phyloP scores from a whole-genome alignment of 176 grass and related monocot genomes.

The Raddia guianensis region DNA sequence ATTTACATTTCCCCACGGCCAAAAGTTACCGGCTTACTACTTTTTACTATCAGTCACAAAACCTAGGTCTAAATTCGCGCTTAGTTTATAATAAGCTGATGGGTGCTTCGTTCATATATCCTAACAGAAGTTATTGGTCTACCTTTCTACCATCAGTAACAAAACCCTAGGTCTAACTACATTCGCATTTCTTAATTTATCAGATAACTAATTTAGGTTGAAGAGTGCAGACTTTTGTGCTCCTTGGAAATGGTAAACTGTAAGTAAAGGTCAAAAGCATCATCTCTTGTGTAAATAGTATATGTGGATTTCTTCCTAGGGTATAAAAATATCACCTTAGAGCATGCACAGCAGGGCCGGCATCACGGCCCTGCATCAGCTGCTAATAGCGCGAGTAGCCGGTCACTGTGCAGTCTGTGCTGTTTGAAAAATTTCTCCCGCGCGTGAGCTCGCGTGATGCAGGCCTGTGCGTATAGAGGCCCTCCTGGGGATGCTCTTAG shows the following conservation, averaged over 20 bases:
- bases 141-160: neutral
- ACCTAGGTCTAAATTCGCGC: neutral
- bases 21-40: neutral
- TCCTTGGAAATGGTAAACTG: conserved; percentile 1
- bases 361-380: too few relatives aligned
- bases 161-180: neutral
- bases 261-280: neutral
- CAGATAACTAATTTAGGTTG: neutral
- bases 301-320: neutral
- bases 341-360: too few relatives aligned
- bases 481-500: too few relatives aligned
- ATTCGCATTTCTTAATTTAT: neutral
- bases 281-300: neutral
- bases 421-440: too few relatives aligned
- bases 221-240: neutral
- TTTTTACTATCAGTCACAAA: conserved; percentile 19
- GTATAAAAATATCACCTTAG: neutral
- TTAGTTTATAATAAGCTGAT: conserved; percentile 23
- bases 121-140: neutral
- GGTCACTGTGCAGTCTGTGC: too few relatives aligned
- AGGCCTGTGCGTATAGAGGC: too few relatives aligned
- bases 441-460: too few relatives aligned
- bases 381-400: too few relatives aligned
- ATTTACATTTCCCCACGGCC: neutral
- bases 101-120: neutral